Conservation (phyloP, 208 protist genomes). For the Wallacemonas sp. region DNA sequence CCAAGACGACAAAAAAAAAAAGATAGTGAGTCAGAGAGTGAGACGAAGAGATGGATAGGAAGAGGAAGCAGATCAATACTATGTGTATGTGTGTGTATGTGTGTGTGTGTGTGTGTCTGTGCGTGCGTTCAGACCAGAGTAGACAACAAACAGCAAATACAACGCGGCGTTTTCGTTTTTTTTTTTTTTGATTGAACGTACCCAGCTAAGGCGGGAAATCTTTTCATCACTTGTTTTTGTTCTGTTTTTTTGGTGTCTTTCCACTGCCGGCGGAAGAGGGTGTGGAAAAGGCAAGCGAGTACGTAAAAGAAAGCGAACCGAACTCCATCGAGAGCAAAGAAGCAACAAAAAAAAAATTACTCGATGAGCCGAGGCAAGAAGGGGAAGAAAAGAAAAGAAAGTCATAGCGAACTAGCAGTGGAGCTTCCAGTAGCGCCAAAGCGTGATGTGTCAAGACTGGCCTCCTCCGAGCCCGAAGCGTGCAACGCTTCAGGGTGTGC, state of each 20-base stretch:
- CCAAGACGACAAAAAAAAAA: neutral
- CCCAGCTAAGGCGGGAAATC: too few species aligned
- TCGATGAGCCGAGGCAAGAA: neutral
- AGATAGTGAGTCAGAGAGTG: neutral
- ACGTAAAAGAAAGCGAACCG: neutral
- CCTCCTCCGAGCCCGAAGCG: slow-evolving; percentile 8
- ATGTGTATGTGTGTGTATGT: neutral
- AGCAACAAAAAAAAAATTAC: neutral
- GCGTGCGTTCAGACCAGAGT: too few species aligned
- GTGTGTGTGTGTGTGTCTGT: too few species aligned
- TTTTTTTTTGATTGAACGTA: too few species aligned
- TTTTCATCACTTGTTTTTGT: too few species aligned
- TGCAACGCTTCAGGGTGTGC: slow-evolving; percentile 1
- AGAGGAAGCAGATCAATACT: too few species aligned
- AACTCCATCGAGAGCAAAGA: too few species aligned
- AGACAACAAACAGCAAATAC: too few species aligned
- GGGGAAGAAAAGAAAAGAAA: slow-evolving; percentile 3
- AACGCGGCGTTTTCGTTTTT: too few species aligned
- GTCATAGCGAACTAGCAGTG: neutral
- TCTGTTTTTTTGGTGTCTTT: too few species aligned
- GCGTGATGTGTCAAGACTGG: slow-evolving; percentile 13
- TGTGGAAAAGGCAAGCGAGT: neutral
- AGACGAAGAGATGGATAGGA: neutral
- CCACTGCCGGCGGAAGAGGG: neutral
- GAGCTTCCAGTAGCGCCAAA: neutral